phyloP scores from a whole-genome alignment of 129 eudicot species.

The Kitagawia praeruptora region DNA sequence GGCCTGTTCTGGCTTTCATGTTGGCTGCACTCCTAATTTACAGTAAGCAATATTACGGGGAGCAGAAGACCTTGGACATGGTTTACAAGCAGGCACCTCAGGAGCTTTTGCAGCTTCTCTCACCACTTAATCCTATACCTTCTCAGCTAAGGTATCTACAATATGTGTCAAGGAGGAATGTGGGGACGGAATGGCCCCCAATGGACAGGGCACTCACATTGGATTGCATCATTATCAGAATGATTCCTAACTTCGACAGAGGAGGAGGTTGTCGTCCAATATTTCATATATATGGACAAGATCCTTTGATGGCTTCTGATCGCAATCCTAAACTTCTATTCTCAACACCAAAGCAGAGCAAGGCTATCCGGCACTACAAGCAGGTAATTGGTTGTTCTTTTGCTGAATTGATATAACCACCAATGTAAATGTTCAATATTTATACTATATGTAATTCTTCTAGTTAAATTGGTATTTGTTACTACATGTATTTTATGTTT shows the following conservation, averaged over 20 bases:
- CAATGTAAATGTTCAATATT: background rate
- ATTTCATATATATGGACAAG: conserved; percentile 73
- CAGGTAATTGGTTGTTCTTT: conserved; percentile 41
- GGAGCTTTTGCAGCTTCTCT: conserved; percentile 53
- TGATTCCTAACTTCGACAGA: conserved; percentile 63
- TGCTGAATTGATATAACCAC: background rate
- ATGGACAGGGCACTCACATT: conserved; percentile 53
- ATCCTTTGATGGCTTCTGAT: conserved; percentile 49
- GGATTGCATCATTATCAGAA: conserved; percentile 69
- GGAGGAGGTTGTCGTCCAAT: conserved; percentile 75
- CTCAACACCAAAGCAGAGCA: conserved; percentile 61
- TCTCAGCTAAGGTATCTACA: conserved; percentile 78
- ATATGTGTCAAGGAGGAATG: conserved; percentile 67
- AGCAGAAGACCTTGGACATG: conserved; percentile 68
- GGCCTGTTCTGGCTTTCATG: conserved; percentile 87
- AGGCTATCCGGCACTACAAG: conserved; percentile 54
- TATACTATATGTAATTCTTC: background rate
- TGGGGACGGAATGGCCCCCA: conserved; percentile 74
- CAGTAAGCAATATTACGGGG: conserved; percentile 54
- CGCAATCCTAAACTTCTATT: conserved; percentile 57
- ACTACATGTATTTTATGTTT: background rate
- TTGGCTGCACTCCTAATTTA: conserved; percentile 72
- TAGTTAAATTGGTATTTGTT: background rate
- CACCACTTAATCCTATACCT: conserved; percentile 68
- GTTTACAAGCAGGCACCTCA: conserved; percentile 79